phyloP scores from a whole-genome alignment of 257 asterid genomes.

The Solanum verrucosum region DNA sequence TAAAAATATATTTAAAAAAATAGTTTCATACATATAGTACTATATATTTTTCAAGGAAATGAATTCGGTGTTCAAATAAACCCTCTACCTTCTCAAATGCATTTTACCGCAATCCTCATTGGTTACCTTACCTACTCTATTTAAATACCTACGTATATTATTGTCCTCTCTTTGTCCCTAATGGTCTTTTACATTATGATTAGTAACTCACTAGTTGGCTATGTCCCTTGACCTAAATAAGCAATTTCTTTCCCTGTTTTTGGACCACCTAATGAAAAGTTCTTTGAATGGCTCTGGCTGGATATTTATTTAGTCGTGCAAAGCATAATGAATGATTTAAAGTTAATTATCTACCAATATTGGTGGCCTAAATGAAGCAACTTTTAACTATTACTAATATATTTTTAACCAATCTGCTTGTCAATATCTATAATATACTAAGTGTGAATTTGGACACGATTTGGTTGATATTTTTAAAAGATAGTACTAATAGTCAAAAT shows the following conservation, averaged over 20 bases:
- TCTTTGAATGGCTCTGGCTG: neutral
- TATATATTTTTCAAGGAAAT: too few species aligned
- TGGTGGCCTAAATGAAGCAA: neutral
- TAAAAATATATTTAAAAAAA: too few species aligned
- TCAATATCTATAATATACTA: neutral
- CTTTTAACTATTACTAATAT: neutral
- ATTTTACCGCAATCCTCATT: neutral
- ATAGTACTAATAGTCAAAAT: neutral
- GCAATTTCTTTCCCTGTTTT: neutral
- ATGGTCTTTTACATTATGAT: neutral
- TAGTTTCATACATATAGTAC: too few species aligned
- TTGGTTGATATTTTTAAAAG: neutral
- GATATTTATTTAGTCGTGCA: neutral
- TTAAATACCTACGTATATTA: neutral
- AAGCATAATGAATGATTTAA: neutral
- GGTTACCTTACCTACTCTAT: neutral
- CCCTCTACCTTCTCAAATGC: neutral
- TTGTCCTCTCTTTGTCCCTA: neutral
- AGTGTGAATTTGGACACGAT: neutral
- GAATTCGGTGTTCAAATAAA: neutral
- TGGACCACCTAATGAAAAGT: neutral
- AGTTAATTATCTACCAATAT: neutral
- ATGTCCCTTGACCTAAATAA: neutral
- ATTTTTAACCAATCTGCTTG: neutral
- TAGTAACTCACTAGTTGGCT: neutral